These are phyloP conservation scores for Mycena citricolor DNA, from an alignment of 1,284 basidiomycete species.

Conservation along the genomic window DNA sequence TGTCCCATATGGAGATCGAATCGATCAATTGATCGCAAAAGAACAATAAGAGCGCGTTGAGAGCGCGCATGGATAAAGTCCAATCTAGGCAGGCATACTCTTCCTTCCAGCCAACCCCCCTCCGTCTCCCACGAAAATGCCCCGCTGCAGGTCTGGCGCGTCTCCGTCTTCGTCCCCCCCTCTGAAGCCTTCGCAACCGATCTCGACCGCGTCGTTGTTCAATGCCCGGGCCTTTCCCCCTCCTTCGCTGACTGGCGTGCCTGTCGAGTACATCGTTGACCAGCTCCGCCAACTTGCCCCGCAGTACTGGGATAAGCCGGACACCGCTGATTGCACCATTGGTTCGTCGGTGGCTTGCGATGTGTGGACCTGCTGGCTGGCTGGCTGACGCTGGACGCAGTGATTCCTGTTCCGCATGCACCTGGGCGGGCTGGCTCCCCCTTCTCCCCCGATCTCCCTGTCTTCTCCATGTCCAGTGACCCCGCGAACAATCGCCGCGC, in stretches of 20 bases:
- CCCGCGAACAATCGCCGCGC: conserved; percentile 45
- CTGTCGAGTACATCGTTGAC: conserved; percentile 67
- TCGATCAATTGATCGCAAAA: too few species aligned
- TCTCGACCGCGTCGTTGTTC: conserved; percentile 39
- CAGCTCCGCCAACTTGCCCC: conserved; percentile 65
- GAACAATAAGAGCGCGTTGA: too few species aligned
- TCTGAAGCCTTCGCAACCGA: conserved; percentile 25
- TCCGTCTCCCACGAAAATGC: too few species aligned
- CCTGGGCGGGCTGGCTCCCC: conserved; percentile 32
- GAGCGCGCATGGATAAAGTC: too few species aligned
- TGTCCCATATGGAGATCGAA: too few species aligned
- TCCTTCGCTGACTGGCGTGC: conserved; percentile 59
- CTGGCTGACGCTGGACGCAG: conserved; percentile 30
- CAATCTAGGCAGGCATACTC: too few species aligned
- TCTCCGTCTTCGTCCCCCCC: conserved; percentile 29
- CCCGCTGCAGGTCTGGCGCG: conserved; percentile 43
- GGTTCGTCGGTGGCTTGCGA: conserved; percentile 43
- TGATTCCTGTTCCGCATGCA: conserved; percentile 50
- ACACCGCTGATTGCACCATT: conserved; percentile 73
- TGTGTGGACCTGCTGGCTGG: conserved; percentile 2
- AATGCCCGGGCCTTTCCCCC: conserved; percentile 60
- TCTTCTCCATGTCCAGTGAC: conserved; percentile 25
- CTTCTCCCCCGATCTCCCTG: conserved; percentile 31
- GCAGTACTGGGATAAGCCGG: conserved; percentile 67
- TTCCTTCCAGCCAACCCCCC: too few species aligned